phyloP scores from a whole-genome alignment of 805 yeast species.

The Pachysolen tannophilus region DNA sequence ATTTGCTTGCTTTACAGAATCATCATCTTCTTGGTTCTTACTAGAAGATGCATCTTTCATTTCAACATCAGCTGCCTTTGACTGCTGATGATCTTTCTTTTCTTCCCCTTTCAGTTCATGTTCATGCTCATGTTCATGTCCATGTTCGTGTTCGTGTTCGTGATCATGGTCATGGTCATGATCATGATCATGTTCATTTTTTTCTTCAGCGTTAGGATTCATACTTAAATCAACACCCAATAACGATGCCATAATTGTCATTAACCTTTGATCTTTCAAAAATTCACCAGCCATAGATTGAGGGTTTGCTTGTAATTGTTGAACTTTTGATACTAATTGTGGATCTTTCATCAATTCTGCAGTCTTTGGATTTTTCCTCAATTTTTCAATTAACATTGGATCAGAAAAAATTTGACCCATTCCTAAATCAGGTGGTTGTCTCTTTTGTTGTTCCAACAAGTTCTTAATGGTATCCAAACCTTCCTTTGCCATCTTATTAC shows the following conservation, averaged over 20 bases:
- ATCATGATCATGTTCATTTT: slow-evolving; percentile 11
- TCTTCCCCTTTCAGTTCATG: slow-evolving; percentile 16
- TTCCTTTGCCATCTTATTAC: slow-evolving; percentile 78
- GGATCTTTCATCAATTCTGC: slow-evolving; percentile 86
- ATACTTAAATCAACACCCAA: slow-evolving; percentile 71
- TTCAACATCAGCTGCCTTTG: too few relatives aligned
- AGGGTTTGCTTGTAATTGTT: slow-evolving; percentile 61
- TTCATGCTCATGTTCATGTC: slow-evolving; percentile 14
- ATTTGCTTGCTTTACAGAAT: slow-evolving; percentile 45
- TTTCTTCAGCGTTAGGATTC: slow-evolving; percentile 15
- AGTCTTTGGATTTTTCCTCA: slow-evolving; percentile 80
- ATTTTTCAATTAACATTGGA: slow-evolving; percentile 68
- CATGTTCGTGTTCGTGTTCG: slow-evolving; percentile 18
- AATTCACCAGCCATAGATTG: slow-evolving; percentile 62
- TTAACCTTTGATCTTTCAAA: slow-evolving; percentile 74
- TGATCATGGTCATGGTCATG: slow-evolving; percentile 14
- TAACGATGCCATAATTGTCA: slow-evolving; percentile 80
- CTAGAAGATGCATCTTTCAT: slow-evolving; percentile 23
- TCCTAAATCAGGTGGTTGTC: slow-evolving; percentile 56
- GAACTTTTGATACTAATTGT: slow-evolving; percentile 61
- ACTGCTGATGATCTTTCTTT: slow-evolving; percentile 10
- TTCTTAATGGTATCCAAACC: slow-evolving; percentile 69
- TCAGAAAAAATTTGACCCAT: slow-evolving; percentile 72
- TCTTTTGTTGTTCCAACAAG: slow-evolving; percentile 38
- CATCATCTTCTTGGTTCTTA: slow-evolving; percentile 16